A percentile compares a stretch with the other conserved stretches of the same genome.
Conservation (phyloP, 305 asterid genomes). For the Fraxinus nigra region DNA sequence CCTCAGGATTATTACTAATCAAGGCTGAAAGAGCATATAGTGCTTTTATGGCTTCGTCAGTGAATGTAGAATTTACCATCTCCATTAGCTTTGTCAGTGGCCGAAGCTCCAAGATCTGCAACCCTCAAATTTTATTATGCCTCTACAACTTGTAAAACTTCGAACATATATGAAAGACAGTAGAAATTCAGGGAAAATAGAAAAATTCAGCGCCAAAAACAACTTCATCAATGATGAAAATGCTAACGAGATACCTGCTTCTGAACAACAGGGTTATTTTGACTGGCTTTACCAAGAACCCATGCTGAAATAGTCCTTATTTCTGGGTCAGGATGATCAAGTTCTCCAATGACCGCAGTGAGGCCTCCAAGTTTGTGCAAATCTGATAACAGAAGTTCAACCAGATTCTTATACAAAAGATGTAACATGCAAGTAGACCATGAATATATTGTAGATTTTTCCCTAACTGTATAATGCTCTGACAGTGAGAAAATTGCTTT, state of each 20-base stretch:
- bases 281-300: slow-evolving; percentile 87
- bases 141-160: slow-evolving; percentile 11
- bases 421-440: not conserved
- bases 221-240: not conserved
- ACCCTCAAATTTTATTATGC: slow-evolving; percentile 21
- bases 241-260: slow-evolving; percentile 52
- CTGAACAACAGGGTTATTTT: slow-evolving; percentile 73
- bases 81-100: slow-evolving; percentile 55
- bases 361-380: slow-evolving; percentile 78
- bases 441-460: not conserved
- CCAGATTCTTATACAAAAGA: not conserved
- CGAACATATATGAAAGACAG: slow-evolving; percentile 1
- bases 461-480: not conserved
- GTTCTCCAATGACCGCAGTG: slow-evolving; percentile 46
- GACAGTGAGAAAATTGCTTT: not conserved
- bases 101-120: slow-evolving; percentile 73
- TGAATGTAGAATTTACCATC: slow-evolving; percentile 49
- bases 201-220: not conserved
- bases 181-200: not conserved
- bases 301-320: slow-evolving; percentile 65
- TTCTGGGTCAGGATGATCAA: slow-evolving; percentile 46
- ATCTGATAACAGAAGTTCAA: slow-evolving; percentile 39
- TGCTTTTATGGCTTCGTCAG: slow-evolving; percentile 80
- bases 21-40: slow-evolving; percentile 77
- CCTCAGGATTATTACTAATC: slow-evolving; percentile 58